Base-by-base conservation (phyloP, 148 eudicot species). In the Nyssa sinensis region DNA sequence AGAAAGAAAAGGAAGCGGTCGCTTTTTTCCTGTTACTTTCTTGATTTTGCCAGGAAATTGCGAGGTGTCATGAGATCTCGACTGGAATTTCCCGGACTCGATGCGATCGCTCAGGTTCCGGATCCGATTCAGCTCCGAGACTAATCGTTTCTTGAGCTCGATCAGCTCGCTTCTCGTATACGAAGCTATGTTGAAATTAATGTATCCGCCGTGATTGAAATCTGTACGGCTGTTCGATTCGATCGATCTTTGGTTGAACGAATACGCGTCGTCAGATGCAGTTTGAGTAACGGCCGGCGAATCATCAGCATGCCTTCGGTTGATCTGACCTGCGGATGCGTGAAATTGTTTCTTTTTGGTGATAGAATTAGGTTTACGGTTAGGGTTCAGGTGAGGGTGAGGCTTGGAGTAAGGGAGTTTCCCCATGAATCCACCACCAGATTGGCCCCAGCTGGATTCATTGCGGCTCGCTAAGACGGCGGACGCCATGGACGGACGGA, bases 251-350 rank as follows among this genome's bases (percentile, higher is more conserved):
- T 80, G 86, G 27, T 82, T 87, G 67, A 72, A 87, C 7, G 90
- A 84, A 59, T 84, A 82, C 0, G 86, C 86, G 2, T 87, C 90
- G 33, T 87, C 90, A 8, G 87, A 74, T 0, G 71, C 82, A 2
- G 84, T 30, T 49, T 75, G 85, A 2, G 82, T 74, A 1, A 76
- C 81, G 41, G 75, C 76, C 3, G 78, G 73, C 11, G 78, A 72
- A 1, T 79, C 78, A 5, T 67, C 55, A 30, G 44, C 24, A 34
- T 75, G 74, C 19, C 78, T 74, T 16, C 79, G 75, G 67, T 72
- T 62, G 4, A 19, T 64, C 34, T 65, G 41, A 1, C 44, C 66
- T 23, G 74, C 69, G 32, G 35, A 17, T 10, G 69, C 12, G n/a
- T 37, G 64, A 57, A 75, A 72, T 58, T 82, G 79, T 76, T 84